phyloP scores from a whole-genome alignment of 345 rosid genomes.

The Salix purpurea region DNA sequence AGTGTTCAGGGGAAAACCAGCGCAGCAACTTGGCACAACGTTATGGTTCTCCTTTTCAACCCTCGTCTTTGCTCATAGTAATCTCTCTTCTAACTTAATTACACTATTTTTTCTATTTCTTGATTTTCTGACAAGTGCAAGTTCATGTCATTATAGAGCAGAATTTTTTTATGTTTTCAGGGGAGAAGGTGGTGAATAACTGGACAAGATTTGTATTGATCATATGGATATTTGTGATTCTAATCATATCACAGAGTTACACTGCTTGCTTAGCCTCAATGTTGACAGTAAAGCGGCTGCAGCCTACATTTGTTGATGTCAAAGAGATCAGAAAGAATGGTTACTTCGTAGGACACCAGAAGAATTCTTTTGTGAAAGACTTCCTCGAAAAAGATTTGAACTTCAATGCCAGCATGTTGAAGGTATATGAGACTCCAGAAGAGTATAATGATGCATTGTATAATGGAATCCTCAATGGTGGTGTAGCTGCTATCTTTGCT shows the following conservation, averaged over 20 bases:
- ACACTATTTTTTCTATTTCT: too few relatives aligned
- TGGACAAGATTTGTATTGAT: slow-evolving; percentile 43
- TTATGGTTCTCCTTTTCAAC: slow-evolving; percentile 21
- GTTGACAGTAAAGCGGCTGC: slow-evolving; percentile 39
- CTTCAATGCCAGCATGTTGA: not conserved
- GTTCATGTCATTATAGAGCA: not conserved
- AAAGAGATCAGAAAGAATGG: not conserved
- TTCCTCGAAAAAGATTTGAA: not conserved
- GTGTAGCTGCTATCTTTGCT: slow-evolving; percentile 25
- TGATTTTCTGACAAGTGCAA: not conserved
- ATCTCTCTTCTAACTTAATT: not conserved
- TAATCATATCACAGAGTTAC: slow-evolving; percentile 46
- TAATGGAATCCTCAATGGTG: slow-evolving; percentile 13
- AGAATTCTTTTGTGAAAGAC: slow-evolving; percentile 21
- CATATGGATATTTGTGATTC: slow-evolving; percentile 50
- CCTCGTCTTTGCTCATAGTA: slow-evolving; percentile 16
- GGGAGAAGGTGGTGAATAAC: slow-evolving; percentile 45
- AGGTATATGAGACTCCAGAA: not conserved
- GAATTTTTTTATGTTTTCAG: slow-evolving; percentile 10
- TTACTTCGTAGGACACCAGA: slow-evolving; percentile 31
- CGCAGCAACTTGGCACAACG: slow-evolving; percentile 13
- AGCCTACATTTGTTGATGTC: slow-evolving; percentile 16
- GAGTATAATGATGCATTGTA: slow-evolving; percentile 10
- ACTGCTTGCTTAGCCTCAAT: slow-evolving; percentile 48
- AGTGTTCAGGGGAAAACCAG: slow-evolving; percentile 39